These are phyloP conservation scores for Cyclanthera cordifolia DNA, from an alignment of 306 rosid species.

Conservation along the genomic window DNA sequence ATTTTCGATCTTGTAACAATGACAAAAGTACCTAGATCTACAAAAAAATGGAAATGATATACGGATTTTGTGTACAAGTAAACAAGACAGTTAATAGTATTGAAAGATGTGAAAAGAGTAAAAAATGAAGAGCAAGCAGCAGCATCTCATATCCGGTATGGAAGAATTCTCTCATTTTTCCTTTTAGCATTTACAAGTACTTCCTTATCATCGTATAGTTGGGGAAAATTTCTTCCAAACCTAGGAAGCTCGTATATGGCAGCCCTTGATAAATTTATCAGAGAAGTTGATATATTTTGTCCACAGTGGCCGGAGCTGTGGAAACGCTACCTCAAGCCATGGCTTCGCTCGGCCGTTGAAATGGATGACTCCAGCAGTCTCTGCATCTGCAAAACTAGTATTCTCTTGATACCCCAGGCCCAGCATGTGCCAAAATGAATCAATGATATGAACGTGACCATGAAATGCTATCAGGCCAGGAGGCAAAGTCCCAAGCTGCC, in stretches of 20 bases:
- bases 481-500: slow-evolving; percentile 98
- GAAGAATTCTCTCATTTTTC: slow-evolving; percentile 26
- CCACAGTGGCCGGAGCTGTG: slow-evolving; percentile 64
- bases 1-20: neutral
- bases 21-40: neutral
- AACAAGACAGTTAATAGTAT: slow-evolving; percentile 7
- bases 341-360: slow-evolving; percentile 97
- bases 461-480: slow-evolving; percentile 98
- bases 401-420: slow-evolving; percentile 95
- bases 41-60: slow-evolving; percentile 8
- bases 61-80: slow-evolving; percentile 15
- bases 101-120: slow-evolving; percentile 30
- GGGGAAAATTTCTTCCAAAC: slow-evolving; percentile 17
- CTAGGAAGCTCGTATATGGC: slow-evolving; percentile 66
- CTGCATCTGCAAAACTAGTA: slow-evolving; percentile 54
- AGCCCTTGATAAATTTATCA: slow-evolving; percentile 81
- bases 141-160: no score
- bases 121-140: slow-evolving; percentile 24
- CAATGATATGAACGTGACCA: slow-evolving; percentile 68
- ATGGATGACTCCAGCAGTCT: slow-evolving; percentile 80
- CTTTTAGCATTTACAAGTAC: slow-evolving; percentile 25
- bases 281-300: slow-evolving; percentile 70
- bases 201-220: slow-evolving; percentile 26
- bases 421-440: slow-evolving; percentile 96
- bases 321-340: slow-evolving; percentile 94